A percentile compares a stretch with the other conserved stretches of the same genome.
These are phyloP conservation scores for Pythium biforme DNA, from an alignment of 352 stramenopile species.

Conservation along the genomic window DNA sequence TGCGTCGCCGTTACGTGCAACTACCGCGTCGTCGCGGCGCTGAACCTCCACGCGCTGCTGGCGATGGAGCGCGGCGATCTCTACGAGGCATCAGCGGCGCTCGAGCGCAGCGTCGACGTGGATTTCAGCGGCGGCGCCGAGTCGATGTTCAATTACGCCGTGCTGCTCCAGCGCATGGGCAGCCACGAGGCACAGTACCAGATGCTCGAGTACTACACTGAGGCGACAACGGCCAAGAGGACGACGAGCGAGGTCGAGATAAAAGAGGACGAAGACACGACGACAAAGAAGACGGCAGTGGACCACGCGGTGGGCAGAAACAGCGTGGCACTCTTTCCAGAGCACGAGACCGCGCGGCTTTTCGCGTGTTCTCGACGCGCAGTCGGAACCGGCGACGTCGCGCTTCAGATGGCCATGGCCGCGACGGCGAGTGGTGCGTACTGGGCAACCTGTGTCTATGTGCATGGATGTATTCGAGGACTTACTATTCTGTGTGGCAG, in stretches of 20 bases:
- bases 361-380: background rate
- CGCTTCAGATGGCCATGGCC: constrained; percentile 18
- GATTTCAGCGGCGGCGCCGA: constrained; percentile 31
- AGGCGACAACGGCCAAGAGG: too few relatives aligned
- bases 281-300: background rate
- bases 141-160: constrained; percentile 69
- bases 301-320: background rate
- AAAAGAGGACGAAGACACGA: too few relatives aligned
- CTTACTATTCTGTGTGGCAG: background rate
- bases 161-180: constrained; percentile 52
- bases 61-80: constrained; percentile 37
- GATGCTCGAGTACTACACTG: constrained; percentile 49
- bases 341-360: background rate
- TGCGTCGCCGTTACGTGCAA: constrained; percentile 45
- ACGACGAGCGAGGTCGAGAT: too few relatives aligned
- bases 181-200: constrained; percentile 52
- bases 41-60: constrained; percentile 54
- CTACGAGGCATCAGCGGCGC: constrained; percentile 36
- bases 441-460: too few relatives aligned
- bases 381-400: background rate
- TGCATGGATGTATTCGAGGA: background rate
- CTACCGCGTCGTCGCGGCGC: constrained; percentile 42
- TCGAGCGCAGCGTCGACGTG: constrained; percentile 62
- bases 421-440: constrained; percentile 18
- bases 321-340: constrained; percentile 5